Conservation (phyloP, 768 basidiomycete species). For the Gloeostereum incarnatum region DNA sequence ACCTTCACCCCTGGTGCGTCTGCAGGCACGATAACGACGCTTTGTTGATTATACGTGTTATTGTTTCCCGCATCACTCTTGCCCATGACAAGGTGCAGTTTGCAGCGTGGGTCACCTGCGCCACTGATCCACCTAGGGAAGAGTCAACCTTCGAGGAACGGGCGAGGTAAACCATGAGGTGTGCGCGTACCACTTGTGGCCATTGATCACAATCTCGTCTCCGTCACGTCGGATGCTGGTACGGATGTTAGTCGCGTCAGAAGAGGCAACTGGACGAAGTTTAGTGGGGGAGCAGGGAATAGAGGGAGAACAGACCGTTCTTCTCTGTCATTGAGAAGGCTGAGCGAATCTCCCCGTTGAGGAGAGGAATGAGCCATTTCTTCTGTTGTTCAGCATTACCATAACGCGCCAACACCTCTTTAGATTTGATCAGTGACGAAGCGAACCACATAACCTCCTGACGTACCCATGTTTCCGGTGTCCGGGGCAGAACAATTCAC, state of each 20-base stretch:
- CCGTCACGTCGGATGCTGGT: slow-evolving; percentile 82
- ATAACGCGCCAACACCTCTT: slow-evolving; percentile 95
- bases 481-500: slow-evolving; percentile 96
- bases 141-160: neutral
- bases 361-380: slow-evolving; percentile 79
- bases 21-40: slow-evolving; percentile 90
- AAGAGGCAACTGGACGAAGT: slow-evolving; percentile 62
- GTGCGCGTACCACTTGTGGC: slow-evolving; percentile 79
- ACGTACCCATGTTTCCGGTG: slow-evolving; percentile 93
- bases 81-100: slow-evolving; percentile 89
- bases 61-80: slow-evolving; percentile 85
- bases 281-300: neutral
- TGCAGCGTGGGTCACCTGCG: slow-evolving; percentile 87
- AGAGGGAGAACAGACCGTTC: slow-evolving; percentile 39
- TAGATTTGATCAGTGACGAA: neutral
- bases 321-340: slow-evolving; percentile 98
- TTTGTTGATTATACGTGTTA: slow-evolving; percentile 75
- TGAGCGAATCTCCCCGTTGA: slow-evolving; percentile 90
- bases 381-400: slow-evolving; percentile 87
- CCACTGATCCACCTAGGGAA: slow-evolving; percentile 87
- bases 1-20: slow-evolving; percentile 81
- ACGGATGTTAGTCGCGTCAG: slow-evolving; percentile 91
- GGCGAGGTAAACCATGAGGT: neutral
- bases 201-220: slow-evolving; percentile 85
- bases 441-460: neutral